A percentile compares a stretch with the other conserved stretches of the same genome.
Evolutionary conservation across 2,329 filamentous ascomycete genomes (phyloP).

Genomic region (Aureobasidium sp.): DNA sequence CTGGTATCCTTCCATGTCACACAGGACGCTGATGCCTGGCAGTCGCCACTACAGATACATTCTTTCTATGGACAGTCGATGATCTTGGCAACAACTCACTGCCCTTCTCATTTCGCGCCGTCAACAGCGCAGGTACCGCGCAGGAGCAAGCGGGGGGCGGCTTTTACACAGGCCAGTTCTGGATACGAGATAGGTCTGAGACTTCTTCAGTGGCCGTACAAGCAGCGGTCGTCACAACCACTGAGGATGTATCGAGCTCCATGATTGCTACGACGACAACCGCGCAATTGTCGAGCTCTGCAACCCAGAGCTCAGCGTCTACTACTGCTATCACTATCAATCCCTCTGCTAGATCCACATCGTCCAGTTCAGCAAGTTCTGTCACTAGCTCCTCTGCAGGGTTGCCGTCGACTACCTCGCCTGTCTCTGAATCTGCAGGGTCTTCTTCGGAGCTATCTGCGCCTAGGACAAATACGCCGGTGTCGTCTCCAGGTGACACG

Average conservation of each 20-base stretch:
- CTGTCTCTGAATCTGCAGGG: neutral
- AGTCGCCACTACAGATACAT: neutral
- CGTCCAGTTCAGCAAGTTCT: too few relatives aligned
- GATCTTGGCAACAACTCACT: neutral
- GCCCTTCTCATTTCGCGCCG: neutral
- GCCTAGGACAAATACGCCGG: neutral
- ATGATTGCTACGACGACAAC: neutral
- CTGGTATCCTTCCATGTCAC: too few relatives aligned
- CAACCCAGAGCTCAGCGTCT: neutral
- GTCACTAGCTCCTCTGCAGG: too few relatives aligned
- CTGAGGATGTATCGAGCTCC: neutral
- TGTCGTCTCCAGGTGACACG: neutral
- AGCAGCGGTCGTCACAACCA: neutral
- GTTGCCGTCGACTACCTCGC: too few relatives aligned
- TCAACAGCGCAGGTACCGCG: neutral
- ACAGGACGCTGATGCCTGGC: neutral
- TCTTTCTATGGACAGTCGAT: neutral
- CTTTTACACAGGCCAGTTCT: slow-evolving; percentile 1
- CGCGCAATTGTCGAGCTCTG: neutral
- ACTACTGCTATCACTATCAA: neutral
- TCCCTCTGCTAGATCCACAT: neutral
- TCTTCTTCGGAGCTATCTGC: neutral
- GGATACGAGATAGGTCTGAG: neutral
- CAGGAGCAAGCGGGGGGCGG: neutral
- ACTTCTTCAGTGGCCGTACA: neutral